Evolutionary conservation across 2,329 filamentous ascomycete species (phyloP).

Genomic region (Grosmannia serpens): DNA sequence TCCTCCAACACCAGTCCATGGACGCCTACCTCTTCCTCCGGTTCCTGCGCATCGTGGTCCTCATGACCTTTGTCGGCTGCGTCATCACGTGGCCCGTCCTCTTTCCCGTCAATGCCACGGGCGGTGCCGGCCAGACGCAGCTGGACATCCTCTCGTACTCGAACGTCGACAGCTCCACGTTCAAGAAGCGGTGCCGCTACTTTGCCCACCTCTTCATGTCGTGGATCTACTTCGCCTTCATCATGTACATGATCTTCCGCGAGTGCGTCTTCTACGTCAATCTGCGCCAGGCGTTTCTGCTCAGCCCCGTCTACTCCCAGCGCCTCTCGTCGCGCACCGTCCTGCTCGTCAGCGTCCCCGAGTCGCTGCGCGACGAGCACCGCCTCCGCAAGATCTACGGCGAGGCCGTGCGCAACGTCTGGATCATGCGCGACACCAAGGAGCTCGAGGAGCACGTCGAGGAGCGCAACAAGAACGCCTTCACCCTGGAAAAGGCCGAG

Average conservation of each 20-base stretch:
- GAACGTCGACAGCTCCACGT: conserved; percentile 49
- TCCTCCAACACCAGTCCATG: conserved; percentile 82
- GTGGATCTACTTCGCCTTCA: conserved; percentile 77
- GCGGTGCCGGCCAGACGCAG: conserved; percentile 50
- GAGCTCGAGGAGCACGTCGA: conserved; percentile 72
- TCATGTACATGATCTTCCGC: conserved; percentile 80
- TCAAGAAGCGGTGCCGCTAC: conserved; percentile 49
- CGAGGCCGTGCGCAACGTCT: conserved; percentile 67
- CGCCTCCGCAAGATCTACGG: conserved; percentile 74
- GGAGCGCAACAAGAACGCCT: conserved; percentile 67
- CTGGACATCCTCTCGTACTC: conserved; percentile 70
- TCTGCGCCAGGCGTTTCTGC: conserved; percentile 80
- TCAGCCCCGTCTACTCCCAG: conserved; percentile 71
- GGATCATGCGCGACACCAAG: conserved; percentile 68
- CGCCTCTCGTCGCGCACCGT: conserved; percentile 88
- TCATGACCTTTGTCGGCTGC: conserved; percentile 74
- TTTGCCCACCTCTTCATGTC: conserved; percentile 74
- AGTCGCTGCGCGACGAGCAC: conserved; percentile 64
- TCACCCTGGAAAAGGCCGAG: conserved; percentile 77
- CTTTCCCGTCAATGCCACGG: conserved; percentile 77
- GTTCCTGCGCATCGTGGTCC: conserved; percentile 65
- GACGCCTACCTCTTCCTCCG: conserved; percentile 87
- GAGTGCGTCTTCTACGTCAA: conserved; percentile 94
- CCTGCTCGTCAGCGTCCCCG: conserved; percentile 75
- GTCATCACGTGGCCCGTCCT: conserved; percentile 79